Evolutionary conservation across 1,284 basidiomycete genomes (phyloP), one percentile per base, ranked within the genome.

Genomic region (Rhodotorula sp.): DNA sequence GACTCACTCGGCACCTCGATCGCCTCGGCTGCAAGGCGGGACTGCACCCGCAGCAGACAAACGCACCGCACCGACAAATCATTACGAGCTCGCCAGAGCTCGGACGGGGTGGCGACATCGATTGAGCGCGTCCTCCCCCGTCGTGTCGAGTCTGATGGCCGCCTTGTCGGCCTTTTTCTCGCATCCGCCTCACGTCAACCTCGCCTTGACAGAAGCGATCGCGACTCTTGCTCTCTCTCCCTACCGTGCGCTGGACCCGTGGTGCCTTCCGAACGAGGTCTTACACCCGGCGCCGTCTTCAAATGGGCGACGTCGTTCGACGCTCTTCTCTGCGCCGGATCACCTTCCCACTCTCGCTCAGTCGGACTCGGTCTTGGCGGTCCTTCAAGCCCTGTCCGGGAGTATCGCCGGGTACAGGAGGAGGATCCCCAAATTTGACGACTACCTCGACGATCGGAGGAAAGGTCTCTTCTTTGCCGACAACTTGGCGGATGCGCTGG

Each of bases 401-500:
- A 71, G 72, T 12, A 60, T 77, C 14, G 66, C 62, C 28, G 66
- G 71, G 34, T 94, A 93, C 80, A 87, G 92, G 23, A 84, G 86
- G 64, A 81, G 85, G 23, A 86, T 95, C 26, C 85, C 89, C 21
- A 84, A 89, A 60, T 97, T 99, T 80, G 93, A 97, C 82, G 85
- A 86, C 76, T 91, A 88, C 77, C 86, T 99, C 4, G 81, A 87
- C 2, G 93, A 98, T 81, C 87, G 95, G 43, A 85, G 95, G 50
- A 89, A 91, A 79, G 94, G 95, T 4, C 83, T 99, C 26, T 83
- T 97, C 34, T 97, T 95, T 81, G 90, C 90, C 2, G 95, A 97
- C 81, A 95, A 95, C 79, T 82, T 97, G 47, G 91, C 89, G 26
- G 95, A 97, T 78, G 95, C 94, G 2, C 84, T 98, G n/a, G 74